Evolutionary conservation across 495 filamentous ascomycete genomes (phyloP), one percentile per base, ranked within the genome.

Genomic region (Parmelia sp.): DNA sequence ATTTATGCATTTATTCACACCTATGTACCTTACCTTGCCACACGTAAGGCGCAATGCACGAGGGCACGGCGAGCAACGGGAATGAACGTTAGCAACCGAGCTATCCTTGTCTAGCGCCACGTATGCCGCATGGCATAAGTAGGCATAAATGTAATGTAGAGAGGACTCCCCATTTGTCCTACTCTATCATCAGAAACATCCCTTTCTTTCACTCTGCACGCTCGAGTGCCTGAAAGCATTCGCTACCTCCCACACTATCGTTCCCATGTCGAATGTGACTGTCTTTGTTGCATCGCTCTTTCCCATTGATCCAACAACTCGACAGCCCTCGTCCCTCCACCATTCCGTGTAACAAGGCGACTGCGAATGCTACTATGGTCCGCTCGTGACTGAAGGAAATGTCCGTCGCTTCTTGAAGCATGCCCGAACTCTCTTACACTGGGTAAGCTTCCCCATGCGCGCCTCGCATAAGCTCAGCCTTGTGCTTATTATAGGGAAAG

Each of bases 401-500:
- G 25, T 17, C 5, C 25, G 42, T 23, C 27, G 61, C 31, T 33
- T 57, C 27, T 36, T 49, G n/a, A 45, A 37, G 19, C 15, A 40
- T 42, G 55, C 61, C 40, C 17, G 61, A 63, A 11, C 15, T 39
- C 45, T 37, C 53, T 2, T 47, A 57, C n/a, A 7, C 39, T 35
- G 61, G 51, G 61, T 63, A 21, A 63, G 61, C 40, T 36, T 36
- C 39, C 25, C 36, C 23, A 8, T 19, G 21, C 39, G 21, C 51
- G 31, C 23, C 21, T 4, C 21, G 17, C 40, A 45, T 17, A 19
- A 21, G 29, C 27, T 55, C 29, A 55, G 51, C 51, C 51, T 21
- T n/a, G 25, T 36, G 19, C 61, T 63, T 25, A 63, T 39, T 11
- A 14, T 45, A 36, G 3, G 61, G 44, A n/a, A 63, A 63, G 61